Base-by-base conservation (phyloP, 768 basidiomycete species). In the Tricholoma hemisulphureum region DNA sequence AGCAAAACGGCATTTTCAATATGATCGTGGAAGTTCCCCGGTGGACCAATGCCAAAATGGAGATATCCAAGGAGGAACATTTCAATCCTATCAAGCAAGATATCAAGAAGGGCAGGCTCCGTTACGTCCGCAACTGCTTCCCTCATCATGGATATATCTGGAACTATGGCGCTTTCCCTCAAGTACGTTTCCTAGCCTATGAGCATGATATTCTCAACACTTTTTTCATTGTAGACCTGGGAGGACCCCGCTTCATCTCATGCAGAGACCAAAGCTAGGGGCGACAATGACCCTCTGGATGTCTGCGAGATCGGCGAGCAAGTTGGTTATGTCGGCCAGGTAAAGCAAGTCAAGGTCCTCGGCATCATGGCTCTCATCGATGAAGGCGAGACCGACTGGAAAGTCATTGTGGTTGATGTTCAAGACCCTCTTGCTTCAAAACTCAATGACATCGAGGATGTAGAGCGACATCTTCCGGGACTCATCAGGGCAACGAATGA, bases 41-140 rank as follows among this genome's bases (percentile, higher is more conserved):
- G 69, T 99, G 97, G 97, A 97, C 95, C 74, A 98, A 99, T 81
- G 97, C 97, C 54, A 98, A 99, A 84, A 91, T 98, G 90, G 97
- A 99, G 78, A 97, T 97, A 74, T 96, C 84, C 76, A 99, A 97
- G 77, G 95, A 97, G 68, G 96, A 98, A 75, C 55, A 85, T n/a
- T 93, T 98, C 86, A 99, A 99, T 79, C 97, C 97, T 68, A 98
- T 99, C 89, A 96, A 97, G 75, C 97, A 99, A 80, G 96, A 98
- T 74, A 88, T 91, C 75, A 98, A 97, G 80, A 94, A 93, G 78
- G 93, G 93, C 68, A 92, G 90, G 70, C 79, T 98, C 74, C 91
- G 97, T 67, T 98, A 83, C 76, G 97, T 99, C 65, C 89, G 97
- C 78, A 98, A 98, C 84, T 98, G 97, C 77, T 99, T 99, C 91